A percentile compares a stretch with the other conserved stretches of the same genome.
Conservation (phyloP, 176 grass and related monocot genomes). For the Pontederia paniculata region DNA sequence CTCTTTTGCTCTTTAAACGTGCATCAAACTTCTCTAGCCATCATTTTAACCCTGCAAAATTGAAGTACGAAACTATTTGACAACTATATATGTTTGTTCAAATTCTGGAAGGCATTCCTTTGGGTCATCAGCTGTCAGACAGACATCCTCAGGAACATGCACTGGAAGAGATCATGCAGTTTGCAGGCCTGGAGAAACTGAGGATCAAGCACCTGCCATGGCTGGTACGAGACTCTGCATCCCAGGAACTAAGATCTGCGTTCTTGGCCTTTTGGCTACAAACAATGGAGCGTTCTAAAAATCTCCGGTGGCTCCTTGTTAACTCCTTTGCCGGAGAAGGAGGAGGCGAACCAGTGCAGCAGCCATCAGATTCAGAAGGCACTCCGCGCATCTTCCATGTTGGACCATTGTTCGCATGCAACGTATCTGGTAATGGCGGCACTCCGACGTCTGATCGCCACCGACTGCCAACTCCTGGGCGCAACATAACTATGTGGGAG, state of each 20-base stretch:
- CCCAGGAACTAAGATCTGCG: conserved; percentile 45
- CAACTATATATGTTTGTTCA: too few species aligned
- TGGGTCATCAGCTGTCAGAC: not conserved
- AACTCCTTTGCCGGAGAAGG: conserved; percentile 66
- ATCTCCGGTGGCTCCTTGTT: conserved; percentile 45
- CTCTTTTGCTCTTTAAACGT: too few species aligned
- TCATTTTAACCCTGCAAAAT: too few species aligned
- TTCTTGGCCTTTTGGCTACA: conserved; percentile 76
- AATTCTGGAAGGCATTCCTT: not conserved
- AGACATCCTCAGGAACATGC: too few species aligned
- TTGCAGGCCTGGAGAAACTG: conserved; percentile 33
- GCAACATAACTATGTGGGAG: conserved; percentile 33
- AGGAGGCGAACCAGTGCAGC: not conserved
- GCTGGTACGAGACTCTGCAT: conserved; percentile 43
- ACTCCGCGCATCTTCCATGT: conserved; percentile 31
- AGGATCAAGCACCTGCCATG: conserved; percentile 50
- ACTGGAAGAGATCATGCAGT: conserved; percentile 17
- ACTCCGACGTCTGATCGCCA: too few species aligned
- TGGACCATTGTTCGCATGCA: conserved; percentile 23
- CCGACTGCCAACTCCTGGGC: too few species aligned
- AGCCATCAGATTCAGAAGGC: not conserved
- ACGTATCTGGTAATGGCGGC: too few species aligned
- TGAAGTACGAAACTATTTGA: too few species aligned
- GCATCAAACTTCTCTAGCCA: too few species aligned
- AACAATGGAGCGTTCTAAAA: conserved; percentile 31